phyloP scores from a whole-genome alignment of 768 basidiomycete species.

The Russula ochroleuca region DNA sequence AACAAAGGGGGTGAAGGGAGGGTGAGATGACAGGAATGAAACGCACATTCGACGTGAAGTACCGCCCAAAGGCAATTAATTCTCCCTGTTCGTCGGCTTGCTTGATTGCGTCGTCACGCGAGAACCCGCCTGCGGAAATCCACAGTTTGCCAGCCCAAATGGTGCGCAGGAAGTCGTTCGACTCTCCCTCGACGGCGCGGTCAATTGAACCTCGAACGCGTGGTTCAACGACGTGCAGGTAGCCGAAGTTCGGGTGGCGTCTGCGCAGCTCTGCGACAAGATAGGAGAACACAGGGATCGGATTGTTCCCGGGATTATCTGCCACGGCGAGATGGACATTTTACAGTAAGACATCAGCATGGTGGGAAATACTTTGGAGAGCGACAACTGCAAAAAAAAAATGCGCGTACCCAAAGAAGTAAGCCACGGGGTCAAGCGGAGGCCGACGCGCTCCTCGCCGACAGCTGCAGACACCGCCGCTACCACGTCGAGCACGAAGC shows the following conservation, averaged over 20 bases:
- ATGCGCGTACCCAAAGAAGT: not conserved
- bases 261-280: conserved; percentile 41
- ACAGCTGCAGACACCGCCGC: conserved; percentile 40
- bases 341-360: not conserved
- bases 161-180: conserved; percentile 44
- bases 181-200: conserved; percentile 17
- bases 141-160: conserved; percentile 44
- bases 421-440: conserved; percentile 40
- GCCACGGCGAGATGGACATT: not conserved
- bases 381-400: not conserved
- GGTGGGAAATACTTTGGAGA: too few species aligned
- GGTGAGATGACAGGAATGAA: not conserved
- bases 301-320: conserved; percentile 53
- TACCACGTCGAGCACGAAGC: conserved; percentile 46
- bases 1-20: not conserved
- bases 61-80: conserved; percentile 38
- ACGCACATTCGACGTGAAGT: conserved; percentile 35
- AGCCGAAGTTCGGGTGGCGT: conserved; percentile 41
- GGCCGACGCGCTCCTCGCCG: conserved; percentile 40
- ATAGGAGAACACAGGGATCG: conserved; percentile 51
- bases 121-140: conserved; percentile 46
- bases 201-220: conserved; percentile 19
- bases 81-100: conserved; percentile 36
- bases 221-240: conserved; percentile 39
- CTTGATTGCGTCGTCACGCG: conserved; percentile 38